Conservation (phyloP, 2,329 filamentous ascomycete genomes). For the Dryadomyces sulphureus region DNA sequence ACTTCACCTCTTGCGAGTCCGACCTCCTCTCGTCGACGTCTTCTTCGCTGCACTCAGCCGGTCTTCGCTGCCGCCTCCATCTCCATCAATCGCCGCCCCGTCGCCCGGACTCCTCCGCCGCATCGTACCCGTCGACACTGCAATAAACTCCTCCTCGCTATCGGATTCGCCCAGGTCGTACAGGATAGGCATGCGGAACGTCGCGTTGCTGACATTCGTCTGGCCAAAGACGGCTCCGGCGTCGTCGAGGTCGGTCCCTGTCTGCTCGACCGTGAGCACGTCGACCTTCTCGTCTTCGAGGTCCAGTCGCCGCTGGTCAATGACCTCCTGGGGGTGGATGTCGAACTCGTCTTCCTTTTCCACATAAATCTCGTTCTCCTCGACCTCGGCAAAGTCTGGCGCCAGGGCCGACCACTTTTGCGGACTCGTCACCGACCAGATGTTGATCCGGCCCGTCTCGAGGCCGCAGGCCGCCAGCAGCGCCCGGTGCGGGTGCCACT, state of each 20-base stretch:
- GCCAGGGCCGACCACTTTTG: slow-evolving; percentile 96
- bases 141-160: slow-evolving; percentile 76
- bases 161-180: slow-evolving; percentile 87
- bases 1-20: slow-evolving; percentile 23
- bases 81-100: slow-evolving; percentile 38
- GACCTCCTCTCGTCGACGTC: slow-evolving; percentile 21
- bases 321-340: slow-evolving; percentile 87
- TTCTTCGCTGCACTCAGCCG: not conserved
- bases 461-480: slow-evolving; percentile 83
- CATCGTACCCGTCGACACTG: slow-evolving; percentile 65
- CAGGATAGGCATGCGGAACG: slow-evolving; percentile 84
- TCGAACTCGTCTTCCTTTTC: slow-evolving; percentile 97
- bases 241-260: slow-evolving; percentile 37
- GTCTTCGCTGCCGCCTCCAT: slow-evolving; percentile 18
- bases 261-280: slow-evolving; percentile 61
- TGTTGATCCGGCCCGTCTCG: slow-evolving; percentile 84
- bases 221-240: not conserved
- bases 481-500: slow-evolving; percentile 87
- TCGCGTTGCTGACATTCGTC: slow-evolving; percentile 19
- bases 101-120: slow-evolving; percentile 70
- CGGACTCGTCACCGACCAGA: slow-evolving; percentile 89
- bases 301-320: slow-evolving; percentile 80
- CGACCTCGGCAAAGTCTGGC: slow-evolving; percentile 91
- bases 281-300: slow-evolving; percentile 90
- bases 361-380: slow-evolving; percentile 95